These are phyloP conservation scores for Aphanomyces euteiches DNA, from an alignment of 352 stramenopile genomes.

Conservation along the genomic window DNA sequence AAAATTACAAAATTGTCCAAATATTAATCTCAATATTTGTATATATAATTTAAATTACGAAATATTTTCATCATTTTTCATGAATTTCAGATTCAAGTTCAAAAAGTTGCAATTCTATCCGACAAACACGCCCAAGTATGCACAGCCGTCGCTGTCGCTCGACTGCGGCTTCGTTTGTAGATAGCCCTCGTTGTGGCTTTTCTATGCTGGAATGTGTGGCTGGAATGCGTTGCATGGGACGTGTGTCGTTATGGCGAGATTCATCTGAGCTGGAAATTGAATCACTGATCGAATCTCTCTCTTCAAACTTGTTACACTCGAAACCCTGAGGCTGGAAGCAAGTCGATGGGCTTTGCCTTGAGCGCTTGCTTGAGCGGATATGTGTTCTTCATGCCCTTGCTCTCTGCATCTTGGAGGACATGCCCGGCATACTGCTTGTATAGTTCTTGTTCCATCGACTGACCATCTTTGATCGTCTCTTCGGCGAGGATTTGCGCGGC, in stretches of 20 bases:
- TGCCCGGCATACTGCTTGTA: conserved; percentile 55
- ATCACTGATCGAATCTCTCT: not conserved
- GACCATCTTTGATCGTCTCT: conserved; percentile 35
- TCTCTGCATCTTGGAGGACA: conserved; percentile 55
- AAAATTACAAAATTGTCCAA: not conserved
- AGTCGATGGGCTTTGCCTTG: conserved; percentile 63
- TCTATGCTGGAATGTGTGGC: no score
- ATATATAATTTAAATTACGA: not conserved
- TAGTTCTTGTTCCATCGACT: conserved; percentile 52
- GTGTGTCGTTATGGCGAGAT: not conserved
- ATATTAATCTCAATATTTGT: conserved; percentile 4
- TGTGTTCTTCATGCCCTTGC: conserved; percentile 54
- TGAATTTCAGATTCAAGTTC: no score
- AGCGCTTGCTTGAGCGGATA: conserved; percentile 71
- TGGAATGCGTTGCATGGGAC: no score
- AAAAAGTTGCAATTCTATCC: no score
- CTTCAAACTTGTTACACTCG: conserved; percentile 47
- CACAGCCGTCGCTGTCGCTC: no score
- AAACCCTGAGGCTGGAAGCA: conserved; percentile 67
- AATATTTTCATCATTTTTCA: not conserved
- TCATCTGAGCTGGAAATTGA: not conserved
- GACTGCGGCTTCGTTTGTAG: no score
- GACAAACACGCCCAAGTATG: no score
- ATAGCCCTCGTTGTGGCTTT: no score
- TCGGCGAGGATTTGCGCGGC: conserved; percentile 38